Percentiles rank a stretch among this genome's conserved stretches.
Evolutionary conservation across 768 basidiomycete genomes (phyloP).

Genomic region (Kwoniella sp.): DNA sequence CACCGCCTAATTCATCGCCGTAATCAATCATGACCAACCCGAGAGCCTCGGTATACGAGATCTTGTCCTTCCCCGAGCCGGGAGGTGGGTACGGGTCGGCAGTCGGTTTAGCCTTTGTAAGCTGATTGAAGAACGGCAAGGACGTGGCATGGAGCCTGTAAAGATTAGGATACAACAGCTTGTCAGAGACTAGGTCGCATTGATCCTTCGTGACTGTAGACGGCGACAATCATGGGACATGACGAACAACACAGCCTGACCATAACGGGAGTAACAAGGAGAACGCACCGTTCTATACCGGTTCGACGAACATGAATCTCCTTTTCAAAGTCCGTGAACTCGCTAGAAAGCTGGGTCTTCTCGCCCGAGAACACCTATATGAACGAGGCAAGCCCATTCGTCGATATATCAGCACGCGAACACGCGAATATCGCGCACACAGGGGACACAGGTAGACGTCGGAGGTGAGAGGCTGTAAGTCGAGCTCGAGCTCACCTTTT

Average conservation of each 20-base stretch:
- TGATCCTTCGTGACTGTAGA: too few species aligned
- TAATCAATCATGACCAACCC: conserved; percentile 85
- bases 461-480: too few species aligned
- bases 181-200: too few species aligned
- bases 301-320: conserved; percentile 79
- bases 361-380: conserved; percentile 76
- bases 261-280: background rate
- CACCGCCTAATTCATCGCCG: conserved; percentile 77
- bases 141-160: conserved; percentile 72
- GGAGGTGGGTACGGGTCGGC: conserved; percentile 65
- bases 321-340: conserved; percentile 76
- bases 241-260: background rate
- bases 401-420: too few species aligned
- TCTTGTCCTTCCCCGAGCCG: conserved; percentile 63
- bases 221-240: background rate
- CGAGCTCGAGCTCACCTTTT: conserved; percentile 38
- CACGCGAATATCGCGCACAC: too few species aligned
- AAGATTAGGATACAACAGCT: background rate
- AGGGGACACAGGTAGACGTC: too few species aligned
- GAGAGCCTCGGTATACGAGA: conserved; percentile 73
- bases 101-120: conserved; percentile 71
- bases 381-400: too few species aligned
- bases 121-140: conserved; percentile 67
- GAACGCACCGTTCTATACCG: conserved; percentile 71
- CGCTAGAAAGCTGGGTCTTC: conserved; percentile 75